Evolutionary conservation across 1,284 basidiomycete genomes (phyloP), one percentile per base, ranked within the genome.

Genomic region (Leccinum angustisporum): DNA sequence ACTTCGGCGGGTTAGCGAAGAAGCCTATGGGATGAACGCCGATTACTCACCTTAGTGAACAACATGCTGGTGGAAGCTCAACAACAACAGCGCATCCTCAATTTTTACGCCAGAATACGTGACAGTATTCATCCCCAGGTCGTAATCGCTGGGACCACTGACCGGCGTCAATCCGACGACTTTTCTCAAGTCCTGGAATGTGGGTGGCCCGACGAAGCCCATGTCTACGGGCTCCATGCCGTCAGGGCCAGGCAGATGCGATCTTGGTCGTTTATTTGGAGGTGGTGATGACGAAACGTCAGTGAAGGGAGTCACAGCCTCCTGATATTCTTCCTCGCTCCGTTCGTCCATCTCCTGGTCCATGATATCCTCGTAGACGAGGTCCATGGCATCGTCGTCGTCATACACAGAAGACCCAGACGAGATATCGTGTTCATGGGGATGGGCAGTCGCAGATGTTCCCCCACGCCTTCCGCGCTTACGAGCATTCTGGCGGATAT

Each of bases 401-500:
- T 75, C 77, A 56, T 77, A 78, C 61, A 77, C 76, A 2, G 83
- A 82, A 6, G 82, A 81, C 5, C 81, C 79, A 10, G 82, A 83
- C 1, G 84, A 86, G 13, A 72, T 76, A 53, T 80, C 80, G 38
- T 83, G 83, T 27, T 84, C 85, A 14, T 72, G 76, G 59, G 74
- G 74, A 43, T 76, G 67, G 59, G 60, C 70, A 76, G 79, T 78
- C 60, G 80, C 77, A 56, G 80, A 76, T 59, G 61, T 69, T 9
- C 78, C 77, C 30, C 75, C 69, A 62, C 78, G 81, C 70, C 80
- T 84, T 50, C 79, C 77, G 27, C 87, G 84, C 74, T 86, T 89
- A 59, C 89, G 80, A 36, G 87, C 81, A 9, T 87, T 90, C 76
- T 91, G 89, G 51, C 88, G 82, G 62, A 90, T 78, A 72, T 92